Evolutionary conservation across 1,284 basidiomycete genomes (phyloP).

Genomic region (Cutaneotrichosporon spelunceum): DNA sequence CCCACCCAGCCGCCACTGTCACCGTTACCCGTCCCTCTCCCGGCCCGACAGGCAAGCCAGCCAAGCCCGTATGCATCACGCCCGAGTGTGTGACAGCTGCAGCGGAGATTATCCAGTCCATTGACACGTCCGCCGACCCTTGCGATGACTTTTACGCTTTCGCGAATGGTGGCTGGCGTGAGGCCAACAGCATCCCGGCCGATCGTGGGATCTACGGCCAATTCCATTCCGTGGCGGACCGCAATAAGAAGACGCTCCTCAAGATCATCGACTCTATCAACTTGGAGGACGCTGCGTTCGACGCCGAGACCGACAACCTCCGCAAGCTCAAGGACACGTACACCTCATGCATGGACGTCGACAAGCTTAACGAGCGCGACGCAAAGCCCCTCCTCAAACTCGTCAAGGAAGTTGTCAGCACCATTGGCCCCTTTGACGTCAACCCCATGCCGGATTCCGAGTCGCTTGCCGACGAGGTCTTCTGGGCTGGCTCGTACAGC

Average conservation of each 20-base stretch:
- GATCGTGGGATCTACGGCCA: conserved; percentile 66
- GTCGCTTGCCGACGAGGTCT: conserved; percentile 8
- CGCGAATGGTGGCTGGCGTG: conserved; percentile 77
- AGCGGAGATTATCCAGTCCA: conserved; percentile 71
- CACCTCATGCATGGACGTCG: conserved; percentile 75
- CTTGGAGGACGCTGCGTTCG: conserved; percentile 8
- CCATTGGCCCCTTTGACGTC: conserved; percentile 44
- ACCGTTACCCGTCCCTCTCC: conserved; percentile 22
- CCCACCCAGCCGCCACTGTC: conserved; percentile 36
- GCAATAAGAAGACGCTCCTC: conserved; percentile 53
- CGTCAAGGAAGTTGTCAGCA: conserved; percentile 47
- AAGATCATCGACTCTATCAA: conserved; percentile 49
- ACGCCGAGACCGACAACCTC: conserved; percentile 65
- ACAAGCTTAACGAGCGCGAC: conserved; percentile 53
- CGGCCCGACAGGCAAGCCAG: conserved; percentile 42
- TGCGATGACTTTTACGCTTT: conserved; percentile 95
- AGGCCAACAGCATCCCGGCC: conserved; percentile 73
- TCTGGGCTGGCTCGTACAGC: conserved; percentile 37
- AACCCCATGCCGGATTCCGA: conserved; percentile 30
- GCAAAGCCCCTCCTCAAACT: conserved; percentile 53
- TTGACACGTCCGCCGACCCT: conserved; percentile 81
- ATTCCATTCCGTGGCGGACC: conserved; percentile 51
- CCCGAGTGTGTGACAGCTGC: conserved; percentile 79
- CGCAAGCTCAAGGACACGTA: conserved; percentile 78
- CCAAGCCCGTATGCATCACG: conserved; percentile 63